Base-by-base conservation (phyloP, 2,329 filamentous ascomycete species). In the Diatrype stigma region DNA sequence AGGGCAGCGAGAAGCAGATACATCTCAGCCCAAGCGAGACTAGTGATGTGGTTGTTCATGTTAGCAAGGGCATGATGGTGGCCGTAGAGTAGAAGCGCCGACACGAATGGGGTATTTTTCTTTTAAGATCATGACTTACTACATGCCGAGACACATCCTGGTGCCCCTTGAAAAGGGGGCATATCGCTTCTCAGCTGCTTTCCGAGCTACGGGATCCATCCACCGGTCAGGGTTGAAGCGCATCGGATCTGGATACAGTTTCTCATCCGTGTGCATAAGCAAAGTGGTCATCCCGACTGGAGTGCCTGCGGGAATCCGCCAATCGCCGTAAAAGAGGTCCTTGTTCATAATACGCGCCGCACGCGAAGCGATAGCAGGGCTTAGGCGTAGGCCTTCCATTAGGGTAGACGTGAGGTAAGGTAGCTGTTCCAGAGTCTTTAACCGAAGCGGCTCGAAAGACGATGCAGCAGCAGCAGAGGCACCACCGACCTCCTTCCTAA, bases 381-480 rank as follows among this genome's bases (percentile, higher is more conserved):
- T 70, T 1, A 76, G 51, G 4, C 76, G 68, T 58, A 76, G 63
- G 2, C 70, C 67, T 55, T 79, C 75, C 32, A 66, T 70, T 16
- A 78, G 62, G 2, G 74, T 68, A 1, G 73, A 71, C 19, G 69
- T 64, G 11, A 77, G 64, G 52, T 75, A 76, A 0, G 64, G 62
- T 7, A 67, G 51, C 22, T 46, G 12, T 22, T 46, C 32, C 2
- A 50, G 12, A 12, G 10, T 14, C 16, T 17, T 23, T 19, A 46
- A 23, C 17, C 5, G 8, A n/a, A 11, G 11, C 22, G 28, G 22
- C 19, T 17, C 28, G 4, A 8, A 30, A 16, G 12, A 12, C 26
- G 5, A n/a, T n/a, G n/a, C n/a, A n/a, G n/a, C n/a, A n/a, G n/a
- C 30, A 3, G 14, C 19, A 14, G 42, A 12, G 12, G 22, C 14